Percentiles rank a stretch among this genome's conserved stretches.
These are phyloP conservation scores for Aspergillus spinulosporus DNA, from an alignment of 2,329 filamentous ascomycete species.

Conservation along the genomic window DNA sequence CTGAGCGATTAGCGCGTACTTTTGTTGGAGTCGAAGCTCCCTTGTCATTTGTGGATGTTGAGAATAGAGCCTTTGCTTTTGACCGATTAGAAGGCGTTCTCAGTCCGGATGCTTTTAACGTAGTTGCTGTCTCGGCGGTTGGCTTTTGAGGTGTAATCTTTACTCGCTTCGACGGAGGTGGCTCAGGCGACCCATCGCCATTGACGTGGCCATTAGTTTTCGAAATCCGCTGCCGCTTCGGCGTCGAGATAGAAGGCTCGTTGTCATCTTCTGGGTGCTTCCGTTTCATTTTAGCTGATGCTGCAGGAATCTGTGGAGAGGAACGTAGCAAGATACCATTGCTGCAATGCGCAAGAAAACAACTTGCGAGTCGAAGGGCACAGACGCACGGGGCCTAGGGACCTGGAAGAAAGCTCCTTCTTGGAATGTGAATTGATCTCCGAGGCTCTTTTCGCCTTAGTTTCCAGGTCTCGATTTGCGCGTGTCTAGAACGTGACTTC, in stretches of 20 bases:
- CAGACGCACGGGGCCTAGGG: constrained; percentile 28
- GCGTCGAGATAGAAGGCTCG: constrained; percentile 38
- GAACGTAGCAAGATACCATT: constrained; percentile 33
- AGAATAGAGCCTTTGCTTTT: constrained; percentile 40
- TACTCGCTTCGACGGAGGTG: constrained; percentile 28
- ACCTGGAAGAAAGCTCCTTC: background rate
- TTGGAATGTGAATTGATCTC: constrained; percentile 17
- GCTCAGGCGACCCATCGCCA: constrained; percentile 26
- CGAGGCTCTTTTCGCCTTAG: constrained; percentile 2
- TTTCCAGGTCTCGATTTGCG: constrained; percentile 18
- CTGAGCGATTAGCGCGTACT: constrained; percentile 75
- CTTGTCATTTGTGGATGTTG: constrained; percentile 41
- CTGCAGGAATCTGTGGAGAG: constrained; percentile 6
- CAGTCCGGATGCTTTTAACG: constrained; percentile 37
- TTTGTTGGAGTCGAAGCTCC: constrained; percentile 59
- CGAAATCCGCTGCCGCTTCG: constrained; percentile 39
- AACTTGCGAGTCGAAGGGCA: background rate
- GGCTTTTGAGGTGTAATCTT: constrained; percentile 38
- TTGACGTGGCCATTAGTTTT: constrained; percentile 29
- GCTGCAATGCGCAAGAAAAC: constrained; percentile 15
- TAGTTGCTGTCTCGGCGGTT: constrained; percentile 27
- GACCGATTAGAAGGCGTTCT: constrained; percentile 41
- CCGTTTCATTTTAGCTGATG: constrained; percentile 42
- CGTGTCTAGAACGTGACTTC: constrained; percentile 22
- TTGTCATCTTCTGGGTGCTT: constrained; percentile 43